These are phyloP conservation scores for Onygena corvina DNA, from an alignment of 2,329 filamentous ascomycete species.

Conservation along the genomic window DNA sequence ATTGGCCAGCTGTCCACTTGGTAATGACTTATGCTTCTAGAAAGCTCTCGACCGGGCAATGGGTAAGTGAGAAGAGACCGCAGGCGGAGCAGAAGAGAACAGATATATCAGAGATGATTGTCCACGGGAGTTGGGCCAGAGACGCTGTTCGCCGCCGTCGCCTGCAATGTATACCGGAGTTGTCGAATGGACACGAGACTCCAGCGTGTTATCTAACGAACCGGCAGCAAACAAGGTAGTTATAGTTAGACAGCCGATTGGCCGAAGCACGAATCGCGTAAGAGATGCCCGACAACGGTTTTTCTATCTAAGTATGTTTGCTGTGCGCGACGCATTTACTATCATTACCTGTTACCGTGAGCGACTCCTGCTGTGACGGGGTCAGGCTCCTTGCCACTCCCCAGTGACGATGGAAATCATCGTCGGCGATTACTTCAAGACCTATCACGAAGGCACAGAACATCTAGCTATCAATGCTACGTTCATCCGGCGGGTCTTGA, in stretches of 20 bases:
- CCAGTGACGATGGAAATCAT: no score
- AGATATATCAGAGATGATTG: not conserved
- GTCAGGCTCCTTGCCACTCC: no score
- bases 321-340: no score
- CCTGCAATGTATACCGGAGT: not conserved
- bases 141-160: not conserved
- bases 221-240: no score
- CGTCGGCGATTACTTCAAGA: no score
- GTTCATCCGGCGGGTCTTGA: not conserved
- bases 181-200: slow-evolving; percentile 1
- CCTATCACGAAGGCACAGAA: not conserved
- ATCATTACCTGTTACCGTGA: no score
- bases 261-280: no score
- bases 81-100: not conserved
- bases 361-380: no score
- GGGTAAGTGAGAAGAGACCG: not conserved
- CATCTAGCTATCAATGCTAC: not conserved
- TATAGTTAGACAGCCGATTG: no score
- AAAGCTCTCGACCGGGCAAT: not conserved
- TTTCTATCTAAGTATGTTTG: no score
- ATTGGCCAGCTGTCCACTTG: slow-evolving; percentile 7
- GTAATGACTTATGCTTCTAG: not conserved
- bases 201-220: no score
- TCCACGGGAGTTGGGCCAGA: not conserved
- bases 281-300: no score